Evolutionary conservation across 768 basidiomycete species (phyloP), one percentile per base, ranked within the genome.

Genomic region (Hypholoma fasciculare): DNA sequence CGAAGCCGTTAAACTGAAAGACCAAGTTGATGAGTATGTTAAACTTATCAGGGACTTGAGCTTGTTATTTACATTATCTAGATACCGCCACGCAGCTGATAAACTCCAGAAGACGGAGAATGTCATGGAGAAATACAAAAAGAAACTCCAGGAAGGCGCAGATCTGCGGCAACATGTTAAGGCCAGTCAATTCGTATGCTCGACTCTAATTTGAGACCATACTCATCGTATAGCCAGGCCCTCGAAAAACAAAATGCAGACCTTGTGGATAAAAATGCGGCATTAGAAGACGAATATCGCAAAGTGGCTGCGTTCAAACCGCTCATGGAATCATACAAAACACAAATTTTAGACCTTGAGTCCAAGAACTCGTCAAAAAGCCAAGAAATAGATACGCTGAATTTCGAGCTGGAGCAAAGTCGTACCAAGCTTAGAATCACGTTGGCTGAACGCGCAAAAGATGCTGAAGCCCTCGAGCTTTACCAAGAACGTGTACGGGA

Each of bases 81-180:
- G 94, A 68, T 93, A 94, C 67, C 88, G 89, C 5, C 95, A 98
- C 74, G 90, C 94, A 5, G 90, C 92, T 3, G 97, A 98, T 66
- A 92, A 87, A 63, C 77, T 95, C 42, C 89, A 92, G 65, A 98
- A 98, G 78, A 90, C 88, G 1, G 97, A 98, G 74, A 96, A 96
- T 67, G 95, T 97, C 27, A 92, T 97, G 84, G 95, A 98, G 74
- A 99, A 98, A 72, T 96, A 98, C 74, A 96, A 96, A 77, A 96
- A 93, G 82, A 99, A 98, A 74, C 82, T 98, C 1, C 96, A 98
- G 66, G 97, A 98, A 70, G 86, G 90, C 4, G 94, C 91, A 13
- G 93, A 96, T 62, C 77, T 96, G 17, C 86, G 94, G 26, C 92
- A 93, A 61, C 87, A 88, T 57, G 85, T 96, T 67, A 93, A 91